Evolutionary conservation across 305 asterid species (phyloP).

Genomic region (Solanum hybrid): DNA sequence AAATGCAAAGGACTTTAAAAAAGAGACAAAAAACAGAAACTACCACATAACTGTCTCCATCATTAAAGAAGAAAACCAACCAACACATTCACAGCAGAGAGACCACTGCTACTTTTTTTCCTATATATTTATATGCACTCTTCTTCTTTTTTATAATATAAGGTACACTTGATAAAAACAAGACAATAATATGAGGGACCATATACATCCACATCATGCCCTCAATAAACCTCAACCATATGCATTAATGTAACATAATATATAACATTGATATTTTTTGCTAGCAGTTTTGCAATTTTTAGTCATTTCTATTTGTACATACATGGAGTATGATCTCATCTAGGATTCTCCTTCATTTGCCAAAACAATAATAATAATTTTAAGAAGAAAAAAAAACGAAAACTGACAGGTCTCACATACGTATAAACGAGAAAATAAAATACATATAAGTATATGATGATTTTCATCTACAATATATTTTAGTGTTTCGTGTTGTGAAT

Average conservation of each 20-base stretch:
- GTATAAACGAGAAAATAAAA: neutral
- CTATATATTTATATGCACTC: neutral
- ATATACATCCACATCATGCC: neutral
- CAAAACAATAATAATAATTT: neutral
- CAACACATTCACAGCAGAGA: neutral
- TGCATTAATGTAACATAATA: conserved; percentile 4
- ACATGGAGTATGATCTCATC: neutral
- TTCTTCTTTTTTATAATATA: neutral
- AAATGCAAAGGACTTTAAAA: neutral
- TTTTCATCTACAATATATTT: neutral
- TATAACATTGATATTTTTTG: conserved; percentile 1
- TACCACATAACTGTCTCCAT: neutral
- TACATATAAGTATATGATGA: neutral
- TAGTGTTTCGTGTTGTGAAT: conserved; percentile 48
- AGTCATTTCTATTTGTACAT: neutral
- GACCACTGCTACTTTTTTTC: neutral
- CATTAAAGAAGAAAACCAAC: conserved; percentile 6
- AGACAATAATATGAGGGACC: conserved; percentile 2
- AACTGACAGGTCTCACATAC: neutral
- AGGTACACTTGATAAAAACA: neutral
- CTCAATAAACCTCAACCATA: neutral
- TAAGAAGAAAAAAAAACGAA: neutral
- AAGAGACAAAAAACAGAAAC: neutral
- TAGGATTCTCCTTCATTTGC: conserved; percentile 4
- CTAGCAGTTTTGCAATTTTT: neutral